Percentiles rank a stretch among this genome's conserved stretches.
These are phyloP conservation scores for Chaetomium sp. DNA, from an alignment of 2,329 filamentous ascomycete species.

Conservation along the genomic window DNA sequence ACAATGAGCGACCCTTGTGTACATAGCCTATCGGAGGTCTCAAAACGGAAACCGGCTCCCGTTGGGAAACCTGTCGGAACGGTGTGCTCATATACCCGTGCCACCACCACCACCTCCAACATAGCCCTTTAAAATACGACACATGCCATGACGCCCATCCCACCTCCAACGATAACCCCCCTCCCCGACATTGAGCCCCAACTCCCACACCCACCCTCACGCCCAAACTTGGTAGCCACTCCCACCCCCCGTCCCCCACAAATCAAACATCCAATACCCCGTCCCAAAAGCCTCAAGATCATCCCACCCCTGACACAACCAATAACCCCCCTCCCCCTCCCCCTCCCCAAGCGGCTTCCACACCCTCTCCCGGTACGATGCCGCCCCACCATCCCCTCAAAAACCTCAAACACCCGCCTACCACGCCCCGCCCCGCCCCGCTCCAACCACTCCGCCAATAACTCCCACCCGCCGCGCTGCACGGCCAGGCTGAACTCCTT, in stretches of 20 bases:
- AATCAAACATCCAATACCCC: not conserved
- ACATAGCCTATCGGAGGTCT: no score
- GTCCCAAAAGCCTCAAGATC: not conserved
- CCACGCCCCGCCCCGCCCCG: not conserved
- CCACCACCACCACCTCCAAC: no score
- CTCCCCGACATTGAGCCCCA: not conserved
- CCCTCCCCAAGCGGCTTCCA: slow-evolving; percentile 4
- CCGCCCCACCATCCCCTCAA: not conserved
- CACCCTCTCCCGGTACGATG: not conserved
- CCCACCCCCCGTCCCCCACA: slow-evolving; percentile 2
- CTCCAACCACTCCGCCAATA: not conserved
- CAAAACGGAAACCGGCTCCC: no score
- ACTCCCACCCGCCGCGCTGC: slow-evolving; percentile 7
- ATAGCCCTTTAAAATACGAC: no score
- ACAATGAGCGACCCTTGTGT: no score
- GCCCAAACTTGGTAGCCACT: no score
- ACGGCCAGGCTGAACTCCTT: slow-evolving; percentile 14
- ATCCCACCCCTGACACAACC: slow-evolving; percentile 14
- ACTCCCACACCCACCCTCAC: no score
- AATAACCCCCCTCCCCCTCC: not conserved
- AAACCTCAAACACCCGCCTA: not conserved
- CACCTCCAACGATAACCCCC: not conserved
- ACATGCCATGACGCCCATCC: no score
- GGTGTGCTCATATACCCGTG: no score
- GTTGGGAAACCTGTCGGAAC: no score